Conservation (phyloP, 257 asterid species). For the Pogostemon cablin region DNA sequence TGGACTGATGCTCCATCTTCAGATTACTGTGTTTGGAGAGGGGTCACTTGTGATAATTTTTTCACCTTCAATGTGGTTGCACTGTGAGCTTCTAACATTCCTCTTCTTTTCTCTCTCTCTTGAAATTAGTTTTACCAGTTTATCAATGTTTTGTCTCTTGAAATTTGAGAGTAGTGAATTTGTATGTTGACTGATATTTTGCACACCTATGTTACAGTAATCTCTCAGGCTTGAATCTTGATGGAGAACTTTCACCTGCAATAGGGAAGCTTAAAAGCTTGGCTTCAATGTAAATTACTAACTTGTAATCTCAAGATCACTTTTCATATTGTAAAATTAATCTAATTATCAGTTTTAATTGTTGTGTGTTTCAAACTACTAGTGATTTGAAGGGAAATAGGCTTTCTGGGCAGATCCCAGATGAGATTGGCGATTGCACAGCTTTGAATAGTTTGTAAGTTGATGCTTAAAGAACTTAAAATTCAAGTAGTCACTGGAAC, state of each 20-base stretch:
- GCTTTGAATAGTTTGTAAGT: conserved; percentile 66
- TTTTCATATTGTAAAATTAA: background rate
- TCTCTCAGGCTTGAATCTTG: conserved; percentile 87
- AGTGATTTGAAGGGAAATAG: conserved; percentile 79
- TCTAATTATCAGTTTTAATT: background rate
- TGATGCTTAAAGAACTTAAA: no score
- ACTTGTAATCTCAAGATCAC: background rate
- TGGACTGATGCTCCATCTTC: conserved; percentile 89
- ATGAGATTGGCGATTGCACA: conserved; percentile 96
- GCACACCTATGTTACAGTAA: conserved; percentile 49
- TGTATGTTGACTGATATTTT: background rate
- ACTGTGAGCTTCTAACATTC: conserved; percentile 52
- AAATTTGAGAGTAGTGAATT: conserved; percentile 4
- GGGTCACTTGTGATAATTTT: conserved; percentile 82
- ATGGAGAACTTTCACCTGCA: conserved; percentile 93
- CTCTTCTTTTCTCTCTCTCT: conserved; percentile 4
- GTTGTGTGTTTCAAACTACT: conserved; percentile 17
- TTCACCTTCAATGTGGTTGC: conserved; percentile 84
- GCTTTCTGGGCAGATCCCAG: conserved; percentile 95
- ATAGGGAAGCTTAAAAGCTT: conserved; percentile 77
- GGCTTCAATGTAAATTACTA: conserved; percentile 56
- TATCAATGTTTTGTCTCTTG: background rate
- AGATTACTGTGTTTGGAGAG: conserved; percentile 94
- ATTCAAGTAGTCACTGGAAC: background rate
- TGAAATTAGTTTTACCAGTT: background rate